phyloP scores from a whole-genome alignment of 768 basidiomycete species.

The Mrakia blollopis region DNA sequence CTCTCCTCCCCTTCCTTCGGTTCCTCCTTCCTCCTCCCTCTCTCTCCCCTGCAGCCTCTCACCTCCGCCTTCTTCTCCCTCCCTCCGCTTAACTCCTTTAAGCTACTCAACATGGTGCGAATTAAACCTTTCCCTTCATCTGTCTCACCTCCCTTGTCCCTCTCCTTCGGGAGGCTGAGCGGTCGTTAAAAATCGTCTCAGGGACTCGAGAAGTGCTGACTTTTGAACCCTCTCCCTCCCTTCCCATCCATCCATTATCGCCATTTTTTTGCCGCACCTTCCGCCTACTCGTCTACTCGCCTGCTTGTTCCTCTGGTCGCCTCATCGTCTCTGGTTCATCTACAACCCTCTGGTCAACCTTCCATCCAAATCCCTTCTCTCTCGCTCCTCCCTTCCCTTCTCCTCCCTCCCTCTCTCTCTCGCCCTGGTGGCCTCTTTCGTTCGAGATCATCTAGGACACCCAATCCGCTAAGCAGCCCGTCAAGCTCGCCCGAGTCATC shows the following conservation, averaged over 20 bases:
- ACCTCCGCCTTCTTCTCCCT: conserved; percentile 3
- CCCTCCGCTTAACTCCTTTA: neutral
- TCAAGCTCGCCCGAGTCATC: conserved; percentile 96
- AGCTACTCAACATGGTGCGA: conserved; percentile 15
- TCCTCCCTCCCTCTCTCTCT: neutral
- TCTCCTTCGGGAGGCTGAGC: conserved; percentile 8
- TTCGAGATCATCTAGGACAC: conserved; percentile 16
- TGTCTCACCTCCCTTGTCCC: conserved; percentile 1
- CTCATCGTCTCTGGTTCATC: neutral
- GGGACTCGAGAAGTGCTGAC: neutral
- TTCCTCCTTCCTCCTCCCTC: neutral
- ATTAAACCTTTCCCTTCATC: neutral
- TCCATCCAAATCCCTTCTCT: neutral
- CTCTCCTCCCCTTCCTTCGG: neutral
- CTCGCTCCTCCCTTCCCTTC: neutral
- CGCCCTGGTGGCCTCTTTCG: neutral
- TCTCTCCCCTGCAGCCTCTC: neutral
- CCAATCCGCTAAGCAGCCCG: conserved; percentile 68
- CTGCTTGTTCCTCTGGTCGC: neutral
- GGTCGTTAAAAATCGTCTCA: too few relatives aligned
- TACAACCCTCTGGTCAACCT: neutral
- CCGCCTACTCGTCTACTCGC: neutral
- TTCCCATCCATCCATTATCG: neutral
- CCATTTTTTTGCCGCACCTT: neutral
- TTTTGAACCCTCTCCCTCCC: neutral